Base-by-base conservation (phyloP, 2,329 filamentous ascomycete species). In the Diaporthe australafricana region DNA sequence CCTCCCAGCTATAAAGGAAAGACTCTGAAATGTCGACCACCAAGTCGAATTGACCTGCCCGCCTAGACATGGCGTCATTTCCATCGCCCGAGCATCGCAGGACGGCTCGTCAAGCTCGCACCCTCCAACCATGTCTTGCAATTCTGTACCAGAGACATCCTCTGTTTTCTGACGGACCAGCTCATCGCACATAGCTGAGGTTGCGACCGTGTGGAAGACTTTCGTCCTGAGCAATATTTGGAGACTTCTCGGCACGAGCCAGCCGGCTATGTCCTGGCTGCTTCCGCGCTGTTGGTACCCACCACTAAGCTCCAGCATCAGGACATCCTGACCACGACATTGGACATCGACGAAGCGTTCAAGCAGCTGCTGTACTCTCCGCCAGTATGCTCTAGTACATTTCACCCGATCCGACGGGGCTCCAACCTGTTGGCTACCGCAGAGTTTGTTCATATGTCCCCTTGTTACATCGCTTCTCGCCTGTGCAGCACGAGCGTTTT, bases 231-330 rank as follows among this genome's bases (percentile, higher is more conserved):
- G 12, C 5, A 63, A 22, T 17, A 63, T 47, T 20, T 22, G 60
- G 60, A 22, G 20, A 17, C 30, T 16, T 20, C 45, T 30, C 3
- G 12, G 12, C n/a, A 50, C 14, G 30, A 50, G 42, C 45, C 30
- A 22, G n/a, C 56, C 55, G 35, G 55, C 32, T 32, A 35, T 48
- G 12, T 48, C 60, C 42, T 35, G 12, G 42, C 42, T 63, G 60
- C 48, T 48, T 25, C 60, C 60, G 57, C 57, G n/a, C 42, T 35
- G 42, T 20, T 6, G 57, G 57, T 63, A 63, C n/a, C 60, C 60
- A 63, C 42, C 57, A 38, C 42, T 25, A 48, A 42, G 20, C 6
- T 7, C 27, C n/a, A 45, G 14, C 60, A 40, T 40, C 38, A 25
- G 30, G 27, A 22, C 60, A 48, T 22, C 27, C 45, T 27, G 42